These are phyloP conservation scores for Trypanosoma melophagium DNA, from an alignment of 208 protist genomes.

Conservation along the genomic window DNA sequence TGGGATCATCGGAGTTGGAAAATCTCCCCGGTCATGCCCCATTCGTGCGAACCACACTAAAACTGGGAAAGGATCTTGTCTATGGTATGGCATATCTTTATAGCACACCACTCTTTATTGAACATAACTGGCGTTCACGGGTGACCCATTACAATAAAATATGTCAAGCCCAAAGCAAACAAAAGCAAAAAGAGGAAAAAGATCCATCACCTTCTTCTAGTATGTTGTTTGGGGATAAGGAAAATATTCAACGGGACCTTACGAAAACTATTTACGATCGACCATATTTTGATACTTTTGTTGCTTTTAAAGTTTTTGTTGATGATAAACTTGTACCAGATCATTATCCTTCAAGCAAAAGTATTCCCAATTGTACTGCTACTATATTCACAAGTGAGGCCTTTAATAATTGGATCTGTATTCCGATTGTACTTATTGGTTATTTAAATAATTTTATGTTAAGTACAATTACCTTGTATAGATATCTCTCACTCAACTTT, in stretches of 20 bases:
- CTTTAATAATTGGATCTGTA: conserved; percentile 55
- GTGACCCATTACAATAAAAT: conserved; percentile 44
- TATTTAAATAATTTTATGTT: conserved; percentile 58
- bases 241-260: conserved; percentile 19
- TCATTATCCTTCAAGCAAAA: conserved; percentile 44
- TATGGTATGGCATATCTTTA: conserved; percentile 78
- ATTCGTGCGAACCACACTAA: conserved; percentile 28
- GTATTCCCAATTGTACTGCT: conserved; percentile 63
- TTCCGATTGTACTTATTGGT: conserved; percentile 70
- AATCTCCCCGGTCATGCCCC: conserved; percentile 41
- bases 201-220: background rate
- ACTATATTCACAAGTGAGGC: conserved; percentile 59
- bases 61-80: conserved; percentile 57
- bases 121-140: conserved; percentile 70
- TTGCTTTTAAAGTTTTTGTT: conserved; percentile 71
- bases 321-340: conserved; percentile 67
- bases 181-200: background rate
- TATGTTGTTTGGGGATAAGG: background rate
- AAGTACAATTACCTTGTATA: conserved; percentile 54
- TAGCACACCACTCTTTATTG: conserved; percentile 65
- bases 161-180: background rate
- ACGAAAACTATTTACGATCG: conserved; percentile 47
- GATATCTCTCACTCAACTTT: conserved; percentile 64
- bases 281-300: conserved; percentile 55
- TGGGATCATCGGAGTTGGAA: conserved; percentile 38